Conservation (phyloP, 2,329 filamentous ascomycete species). For the Neopestalotiopsis rosae region DNA sequence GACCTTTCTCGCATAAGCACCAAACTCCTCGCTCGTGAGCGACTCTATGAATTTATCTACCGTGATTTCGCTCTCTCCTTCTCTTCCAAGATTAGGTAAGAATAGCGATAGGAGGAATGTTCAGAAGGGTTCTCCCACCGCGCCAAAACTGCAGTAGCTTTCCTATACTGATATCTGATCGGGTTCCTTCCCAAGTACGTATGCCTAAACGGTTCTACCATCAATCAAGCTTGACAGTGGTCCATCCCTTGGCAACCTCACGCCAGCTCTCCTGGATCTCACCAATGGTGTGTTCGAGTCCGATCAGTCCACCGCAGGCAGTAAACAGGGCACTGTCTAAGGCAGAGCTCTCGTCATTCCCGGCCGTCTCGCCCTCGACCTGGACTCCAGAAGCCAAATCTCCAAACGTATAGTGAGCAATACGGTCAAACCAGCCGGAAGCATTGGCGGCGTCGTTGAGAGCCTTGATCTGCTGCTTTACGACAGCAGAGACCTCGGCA, state of each 20-base stretch:
- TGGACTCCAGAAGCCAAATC: conserved; percentile 18
- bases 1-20: neutral
- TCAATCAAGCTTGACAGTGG: conserved; percentile 40
- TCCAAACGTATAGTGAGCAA: conserved; percentile 40
- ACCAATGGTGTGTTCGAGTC: conserved; percentile 9
- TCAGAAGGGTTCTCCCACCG: too few relatives aligned
- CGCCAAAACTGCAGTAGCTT: neutral
- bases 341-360: conserved; percentile 22
- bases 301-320: conserved; percentile 29
- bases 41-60: neutral
- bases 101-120: too few relatives aligned
- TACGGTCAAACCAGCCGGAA: conserved; percentile 43
- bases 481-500: conserved; percentile 28
- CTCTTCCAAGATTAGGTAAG: too few relatives aligned
- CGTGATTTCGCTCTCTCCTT: neutral
- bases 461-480: conserved; percentile 38
- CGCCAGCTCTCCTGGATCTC: conserved; percentile 34
- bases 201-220: too few relatives aligned
- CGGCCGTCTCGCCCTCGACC: conserved; percentile 22
- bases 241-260: conserved; percentile 43
- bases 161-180: neutral
- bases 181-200: too few relatives aligned
- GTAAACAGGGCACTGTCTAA: conserved; percentile 32
- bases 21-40: neutral
- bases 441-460: conserved; percentile 36